phyloP scores from a whole-genome alignment of 2,329 filamentous ascomycete species.

The Clarireedia hainanense region DNA sequence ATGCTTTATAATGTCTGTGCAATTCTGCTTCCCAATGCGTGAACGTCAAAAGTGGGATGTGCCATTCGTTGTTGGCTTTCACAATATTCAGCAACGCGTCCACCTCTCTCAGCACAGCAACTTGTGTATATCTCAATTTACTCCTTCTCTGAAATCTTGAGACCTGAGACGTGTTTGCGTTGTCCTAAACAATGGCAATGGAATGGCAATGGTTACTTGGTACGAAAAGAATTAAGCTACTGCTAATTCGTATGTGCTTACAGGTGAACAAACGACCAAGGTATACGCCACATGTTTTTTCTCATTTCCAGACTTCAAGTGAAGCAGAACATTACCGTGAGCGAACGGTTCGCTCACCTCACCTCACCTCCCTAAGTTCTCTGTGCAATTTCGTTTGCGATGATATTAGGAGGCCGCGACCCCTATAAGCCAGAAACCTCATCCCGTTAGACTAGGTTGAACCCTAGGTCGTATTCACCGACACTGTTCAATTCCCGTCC shows the following conservation, averaged over 20 bases:
- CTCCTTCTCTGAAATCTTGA: not conserved
- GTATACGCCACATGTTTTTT: not conserved
- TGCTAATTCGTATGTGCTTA: not conserved
- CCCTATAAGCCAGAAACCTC: not conserved
- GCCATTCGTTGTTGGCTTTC: not conserved
- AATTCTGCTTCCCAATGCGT: not conserved
- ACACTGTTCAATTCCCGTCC: not conserved
- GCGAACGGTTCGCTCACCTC: not conserved
- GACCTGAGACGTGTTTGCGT: not conserved
- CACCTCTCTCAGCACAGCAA: not conserved
- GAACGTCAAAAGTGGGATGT: constrained; percentile 8
- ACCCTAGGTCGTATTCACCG: not conserved
- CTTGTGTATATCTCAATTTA: constrained; percentile 6
- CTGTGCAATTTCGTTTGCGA: not conserved
- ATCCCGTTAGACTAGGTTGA: not conserved
- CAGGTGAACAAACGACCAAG: not conserved
- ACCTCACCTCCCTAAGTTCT: not conserved
- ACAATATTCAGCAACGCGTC: not conserved
- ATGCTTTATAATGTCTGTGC: constrained; percentile 5
- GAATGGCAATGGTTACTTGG: not conserved
- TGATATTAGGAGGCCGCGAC: not conserved
- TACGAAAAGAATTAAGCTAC: too few relatives aligned
- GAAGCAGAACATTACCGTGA: not conserved
- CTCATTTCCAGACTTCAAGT: not conserved
- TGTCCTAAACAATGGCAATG: not conserved